Conservation (phyloP, 2,329 filamentous ascomycete genomes). For the Epichloe sibirici region DNA sequence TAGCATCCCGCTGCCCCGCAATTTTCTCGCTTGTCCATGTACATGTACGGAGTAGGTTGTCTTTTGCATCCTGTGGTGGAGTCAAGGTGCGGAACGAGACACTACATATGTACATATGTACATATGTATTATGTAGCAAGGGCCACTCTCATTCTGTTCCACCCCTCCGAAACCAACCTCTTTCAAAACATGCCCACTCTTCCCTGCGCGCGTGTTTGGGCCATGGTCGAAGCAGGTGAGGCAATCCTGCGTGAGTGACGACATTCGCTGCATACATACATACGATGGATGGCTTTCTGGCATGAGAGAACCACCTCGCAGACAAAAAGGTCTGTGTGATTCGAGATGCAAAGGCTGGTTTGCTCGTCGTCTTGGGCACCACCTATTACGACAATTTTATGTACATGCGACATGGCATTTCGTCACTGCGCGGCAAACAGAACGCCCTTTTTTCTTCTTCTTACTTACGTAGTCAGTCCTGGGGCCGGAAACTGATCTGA, state of each 20-base stretch:
- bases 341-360: conserved; percentile 1
- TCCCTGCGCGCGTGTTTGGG: background rate
- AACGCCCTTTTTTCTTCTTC: background rate
- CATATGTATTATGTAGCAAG: too few relatives aligned
- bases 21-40: background rate
- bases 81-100: background rate
- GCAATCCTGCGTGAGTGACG: background rate
- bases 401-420: background rate
- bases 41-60: too few relatives aligned
- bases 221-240: background rate
- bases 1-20: background rate
- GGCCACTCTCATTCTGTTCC: background rate
- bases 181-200: background rate
- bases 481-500: background rate
- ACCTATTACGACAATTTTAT: background rate
- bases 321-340: background rate
- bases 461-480: background rate
- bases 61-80: background rate
- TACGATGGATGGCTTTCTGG: background rate
- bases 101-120: too few relatives aligned
- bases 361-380: conserved; percentile 1
- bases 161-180: background rate
- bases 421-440: background rate
- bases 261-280: background rate
- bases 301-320: background rate